Evolutionary conservation across 306 rosid genomes (phyloP).

Genomic region (Glycine latifolia): DNA sequence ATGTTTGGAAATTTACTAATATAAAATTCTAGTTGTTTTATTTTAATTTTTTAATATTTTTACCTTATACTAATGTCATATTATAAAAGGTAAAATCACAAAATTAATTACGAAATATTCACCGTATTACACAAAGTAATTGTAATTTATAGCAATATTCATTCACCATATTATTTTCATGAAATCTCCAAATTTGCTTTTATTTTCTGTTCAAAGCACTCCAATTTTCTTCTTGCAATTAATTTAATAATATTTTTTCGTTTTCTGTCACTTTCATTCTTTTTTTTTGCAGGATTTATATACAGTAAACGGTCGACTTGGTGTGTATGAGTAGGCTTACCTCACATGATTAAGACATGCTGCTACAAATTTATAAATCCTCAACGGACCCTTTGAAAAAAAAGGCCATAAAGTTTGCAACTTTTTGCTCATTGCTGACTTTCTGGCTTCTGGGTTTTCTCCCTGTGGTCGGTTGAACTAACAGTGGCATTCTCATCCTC

Average conservation of each 20-base stretch:
- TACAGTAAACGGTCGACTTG: constrained; percentile 20
- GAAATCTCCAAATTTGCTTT: neutral
- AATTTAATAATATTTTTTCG: neutral
- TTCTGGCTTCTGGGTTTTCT: constrained; percentile 34
- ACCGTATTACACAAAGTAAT: neutral
- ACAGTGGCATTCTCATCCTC: constrained; percentile 21
- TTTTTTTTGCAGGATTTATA: neutral
- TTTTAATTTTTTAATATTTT: neutral
- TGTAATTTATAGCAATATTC: neutral
- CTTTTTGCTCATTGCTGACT: constrained; percentile 47
- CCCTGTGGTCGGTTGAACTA: constrained; percentile 36
- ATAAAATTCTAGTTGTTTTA: neutral
- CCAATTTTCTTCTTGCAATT: neutral
- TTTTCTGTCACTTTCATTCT: constrained; percentile 29
- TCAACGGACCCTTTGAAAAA: neutral
- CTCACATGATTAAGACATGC: constrained; percentile 34
- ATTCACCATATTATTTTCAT: neutral
- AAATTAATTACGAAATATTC: neutral
- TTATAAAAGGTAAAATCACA: neutral
- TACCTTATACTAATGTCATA: neutral
- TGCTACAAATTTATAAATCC: neutral
- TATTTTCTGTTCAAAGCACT: neutral
- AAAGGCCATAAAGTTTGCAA: constrained; percentile 39
- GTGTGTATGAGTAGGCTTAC: constrained; percentile 1
- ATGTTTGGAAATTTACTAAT: neutral